phyloP scores from a whole-genome alignment of 1,284 basidiomycete genomes.

The Cutaneotrichosporon sp. region DNA sequence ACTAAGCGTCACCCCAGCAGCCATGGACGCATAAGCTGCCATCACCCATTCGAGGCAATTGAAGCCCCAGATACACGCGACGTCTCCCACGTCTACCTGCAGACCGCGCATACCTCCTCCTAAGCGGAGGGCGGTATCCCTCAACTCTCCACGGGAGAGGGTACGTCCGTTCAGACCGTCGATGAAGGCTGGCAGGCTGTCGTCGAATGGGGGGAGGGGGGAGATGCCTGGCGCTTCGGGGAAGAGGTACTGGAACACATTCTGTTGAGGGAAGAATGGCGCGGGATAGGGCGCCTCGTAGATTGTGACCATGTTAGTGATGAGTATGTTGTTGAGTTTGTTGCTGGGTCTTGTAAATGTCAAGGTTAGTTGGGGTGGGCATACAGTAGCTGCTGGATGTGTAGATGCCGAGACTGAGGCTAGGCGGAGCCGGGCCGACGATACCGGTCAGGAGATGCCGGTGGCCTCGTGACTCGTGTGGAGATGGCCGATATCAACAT shows the following conservation, averaged over 20 bases:
- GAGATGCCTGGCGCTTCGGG: conserved; percentile 12
- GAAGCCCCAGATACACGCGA: conserved; percentile 46
- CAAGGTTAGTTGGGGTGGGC: too few species aligned
- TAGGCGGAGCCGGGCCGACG: neutral
- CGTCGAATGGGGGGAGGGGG: neutral
- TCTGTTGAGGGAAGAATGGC: conserved; percentile 16
- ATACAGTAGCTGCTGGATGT: neutral
- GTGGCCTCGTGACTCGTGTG: neutral
- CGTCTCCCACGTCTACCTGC: conserved; percentile 48
- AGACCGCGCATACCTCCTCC: conserved; percentile 53
- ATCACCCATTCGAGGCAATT: conserved; percentile 67
- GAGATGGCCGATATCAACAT: neutral
- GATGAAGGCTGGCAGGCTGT: conserved; percentile 61
- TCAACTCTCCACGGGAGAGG: conserved; percentile 61
- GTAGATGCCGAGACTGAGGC: neutral
- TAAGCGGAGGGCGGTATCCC: conserved; percentile 60
- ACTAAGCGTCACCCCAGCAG: conserved; percentile 37
- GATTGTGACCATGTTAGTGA: conserved; percentile 9
- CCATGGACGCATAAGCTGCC: conserved; percentile 59
- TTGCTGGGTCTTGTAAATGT: neutral
- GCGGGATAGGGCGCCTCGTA: conserved; percentile 18
- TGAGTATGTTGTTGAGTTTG: neutral
- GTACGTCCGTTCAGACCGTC: conserved; percentile 63
- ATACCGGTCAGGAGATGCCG: neutral
- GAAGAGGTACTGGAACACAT: conserved; percentile 22